Evolutionary conservation across 139 green algal genomes (phyloP).

Genomic region (Chlorella vulgaris): DNA sequence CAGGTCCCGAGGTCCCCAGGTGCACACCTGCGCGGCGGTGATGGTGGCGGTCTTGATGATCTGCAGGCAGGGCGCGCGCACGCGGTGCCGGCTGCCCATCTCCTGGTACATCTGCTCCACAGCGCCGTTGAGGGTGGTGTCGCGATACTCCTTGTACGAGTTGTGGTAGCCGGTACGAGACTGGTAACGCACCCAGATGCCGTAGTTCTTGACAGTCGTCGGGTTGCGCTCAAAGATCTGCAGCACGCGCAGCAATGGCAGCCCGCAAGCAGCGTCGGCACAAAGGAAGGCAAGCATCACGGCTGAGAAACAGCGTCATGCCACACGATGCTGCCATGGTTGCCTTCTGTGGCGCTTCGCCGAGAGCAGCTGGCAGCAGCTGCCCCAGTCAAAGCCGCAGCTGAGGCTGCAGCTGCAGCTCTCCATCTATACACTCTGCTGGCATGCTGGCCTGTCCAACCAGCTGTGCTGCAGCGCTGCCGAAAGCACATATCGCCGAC

Average conservation of each 20-base stretch:
- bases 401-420: background rate
- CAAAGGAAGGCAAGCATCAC: no score
- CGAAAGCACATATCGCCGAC: no score
- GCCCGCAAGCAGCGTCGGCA: no score
- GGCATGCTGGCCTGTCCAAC: no score
- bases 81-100: constrained; percentile 96
- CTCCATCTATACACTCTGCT: background rate
- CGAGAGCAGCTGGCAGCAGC: no score
- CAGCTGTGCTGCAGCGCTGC: no score
- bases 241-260: background rate
- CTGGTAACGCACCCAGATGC: constrained; percentile 98
- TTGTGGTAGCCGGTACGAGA: constrained; percentile 96
- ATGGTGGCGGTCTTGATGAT: constrained; percentile 98
- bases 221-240: constrained; percentile 97
- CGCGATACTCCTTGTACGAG: constrained; percentile 99
- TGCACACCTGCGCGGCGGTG: constrained; percentile 46
- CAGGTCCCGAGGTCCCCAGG: background rate
- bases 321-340: no score
- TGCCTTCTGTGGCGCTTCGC: no score
- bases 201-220: constrained; percentile 99
- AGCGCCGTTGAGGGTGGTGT: constrained; percentile 97
- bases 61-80: constrained; percentile 76
- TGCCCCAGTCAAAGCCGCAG: background rate
- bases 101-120: constrained; percentile 97
- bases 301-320: background rate